Evolutionary conservation across 345 rosid genomes (phyloP).

Genomic region (Xanthoceras sorbifolium): DNA sequence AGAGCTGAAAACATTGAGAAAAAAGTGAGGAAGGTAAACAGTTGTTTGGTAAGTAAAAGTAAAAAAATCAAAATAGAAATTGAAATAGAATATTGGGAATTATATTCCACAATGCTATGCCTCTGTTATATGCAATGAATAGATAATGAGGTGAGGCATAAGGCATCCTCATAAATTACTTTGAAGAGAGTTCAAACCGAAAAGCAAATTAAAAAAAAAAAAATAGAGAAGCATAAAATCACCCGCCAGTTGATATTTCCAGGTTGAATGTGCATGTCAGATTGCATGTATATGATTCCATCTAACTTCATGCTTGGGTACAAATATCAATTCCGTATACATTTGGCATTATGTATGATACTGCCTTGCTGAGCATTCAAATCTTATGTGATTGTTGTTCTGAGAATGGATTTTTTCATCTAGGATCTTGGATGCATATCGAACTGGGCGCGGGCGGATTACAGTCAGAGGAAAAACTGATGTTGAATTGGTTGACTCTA

Average conservation of each 20-base stretch:
- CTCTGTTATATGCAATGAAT: background rate
- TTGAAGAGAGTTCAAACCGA: background rate
- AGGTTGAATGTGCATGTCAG: too few species aligned
- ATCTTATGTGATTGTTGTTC: conserved; percentile 9
- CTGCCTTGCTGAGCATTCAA: background rate
- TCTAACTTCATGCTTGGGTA: too few species aligned
- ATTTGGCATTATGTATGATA: background rate
- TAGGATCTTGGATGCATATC: conserved; percentile 92
- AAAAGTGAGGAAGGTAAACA: background rate
- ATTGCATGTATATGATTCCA: background rate
- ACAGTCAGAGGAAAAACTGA: conserved; percentile 86
- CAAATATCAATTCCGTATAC: background rate
- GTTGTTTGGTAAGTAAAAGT: background rate
- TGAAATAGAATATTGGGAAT: background rate
- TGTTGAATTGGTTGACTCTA: conserved; percentile 77
- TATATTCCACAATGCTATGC: background rate
- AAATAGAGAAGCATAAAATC: background rate
- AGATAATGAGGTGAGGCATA: background rate
- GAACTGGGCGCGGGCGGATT: conserved; percentile 85
- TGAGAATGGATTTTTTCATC: conserved; percentile 27
- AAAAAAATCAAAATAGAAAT: too few species aligned
- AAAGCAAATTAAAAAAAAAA: background rate
- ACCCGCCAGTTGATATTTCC: background rate
- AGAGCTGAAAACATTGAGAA: background rate
- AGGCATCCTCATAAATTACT: background rate